Evolutionary conservation across 1,284 basidiomycete genomes (phyloP).

Genomic region (Moniliophthora roreri): DNA sequence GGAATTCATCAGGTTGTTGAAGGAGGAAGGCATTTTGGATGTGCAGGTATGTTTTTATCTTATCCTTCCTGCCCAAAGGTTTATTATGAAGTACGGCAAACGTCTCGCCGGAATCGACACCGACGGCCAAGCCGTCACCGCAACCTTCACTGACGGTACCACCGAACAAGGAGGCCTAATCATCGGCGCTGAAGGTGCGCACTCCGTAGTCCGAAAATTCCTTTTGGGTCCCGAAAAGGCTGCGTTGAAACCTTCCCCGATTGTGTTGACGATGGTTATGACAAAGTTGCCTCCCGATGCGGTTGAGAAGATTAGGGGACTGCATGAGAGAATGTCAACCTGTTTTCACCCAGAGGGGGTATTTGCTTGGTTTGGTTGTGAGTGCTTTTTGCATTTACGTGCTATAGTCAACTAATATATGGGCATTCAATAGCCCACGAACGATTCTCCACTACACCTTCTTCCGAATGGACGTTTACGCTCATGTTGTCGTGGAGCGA

Average conservation of each 20-base stretch:
- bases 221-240: conserved; percentile 8
- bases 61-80: not conserved
- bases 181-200: conserved; percentile 7
- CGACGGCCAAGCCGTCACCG: not conserved
- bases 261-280: not conserved
- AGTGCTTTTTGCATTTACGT: not conserved
- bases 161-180: not conserved
- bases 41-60: not conserved
- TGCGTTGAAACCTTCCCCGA: not conserved
- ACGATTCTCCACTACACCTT: not conserved
- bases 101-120: not conserved
- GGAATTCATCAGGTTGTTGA: conserved; percentile 4
- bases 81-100: conserved; percentile 1
- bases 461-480: not conserved
- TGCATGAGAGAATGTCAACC: not conserved
- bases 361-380: conserved; percentile 2
- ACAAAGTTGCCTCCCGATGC: conserved; percentile 1
- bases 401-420: too few species aligned
- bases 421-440: conserved; percentile 3
- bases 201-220: conserved; percentile 6
- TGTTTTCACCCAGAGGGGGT: not conserved
- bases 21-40: not conserved
- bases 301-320: not conserved
- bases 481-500: not conserved
- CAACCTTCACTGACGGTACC: conserved; percentile 4